Conservation (phyloP, 768 basidiomycete species). For the Pleurotus platypus region DNA sequence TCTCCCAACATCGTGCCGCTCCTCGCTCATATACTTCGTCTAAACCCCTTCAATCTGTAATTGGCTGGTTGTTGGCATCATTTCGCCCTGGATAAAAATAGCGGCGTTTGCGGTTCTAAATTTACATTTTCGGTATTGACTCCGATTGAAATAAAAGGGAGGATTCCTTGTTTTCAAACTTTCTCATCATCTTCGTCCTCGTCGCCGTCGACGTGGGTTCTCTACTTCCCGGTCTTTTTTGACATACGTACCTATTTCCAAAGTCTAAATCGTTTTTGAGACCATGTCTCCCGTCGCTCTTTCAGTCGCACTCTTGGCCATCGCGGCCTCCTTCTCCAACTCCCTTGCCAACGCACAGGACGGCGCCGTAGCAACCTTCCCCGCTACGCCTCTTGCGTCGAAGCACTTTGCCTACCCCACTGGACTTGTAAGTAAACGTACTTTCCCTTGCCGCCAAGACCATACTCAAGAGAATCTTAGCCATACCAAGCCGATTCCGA, state of each 20-base stretch:
- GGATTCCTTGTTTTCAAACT: neutral
- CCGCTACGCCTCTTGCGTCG: slow-evolving; percentile 40
- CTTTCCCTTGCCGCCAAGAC: neutral
- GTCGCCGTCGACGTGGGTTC: neutral
- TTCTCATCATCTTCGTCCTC: neutral
- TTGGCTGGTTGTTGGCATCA: neutral
- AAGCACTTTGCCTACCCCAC: slow-evolving; percentile 43
- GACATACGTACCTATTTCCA: neutral
- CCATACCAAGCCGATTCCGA: slow-evolving; percentile 49
- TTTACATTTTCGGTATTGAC: neutral
- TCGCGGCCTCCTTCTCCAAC: slow-evolving; percentile 23
- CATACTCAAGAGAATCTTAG: slow-evolving; percentile 23
- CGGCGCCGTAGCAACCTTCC: slow-evolving; percentile 29
- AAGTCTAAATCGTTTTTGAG: neutral
- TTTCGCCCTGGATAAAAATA: neutral
- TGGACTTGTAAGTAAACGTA: slow-evolving; percentile 32
- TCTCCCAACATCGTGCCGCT: neutral
- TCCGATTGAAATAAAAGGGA: neutral
- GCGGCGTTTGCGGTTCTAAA: neutral
- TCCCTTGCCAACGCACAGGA: slow-evolving; percentile 25
- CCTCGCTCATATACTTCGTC: neutral
- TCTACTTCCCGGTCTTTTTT: neutral
- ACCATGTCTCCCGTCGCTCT: slow-evolving; percentile 45
- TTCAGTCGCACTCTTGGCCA: slow-evolving; percentile 29
- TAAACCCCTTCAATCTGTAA: neutral